Conservation (phyloP, 2,329 filamentous ascomycete genomes). For the Pseudogymnoascus sp. region DNA sequence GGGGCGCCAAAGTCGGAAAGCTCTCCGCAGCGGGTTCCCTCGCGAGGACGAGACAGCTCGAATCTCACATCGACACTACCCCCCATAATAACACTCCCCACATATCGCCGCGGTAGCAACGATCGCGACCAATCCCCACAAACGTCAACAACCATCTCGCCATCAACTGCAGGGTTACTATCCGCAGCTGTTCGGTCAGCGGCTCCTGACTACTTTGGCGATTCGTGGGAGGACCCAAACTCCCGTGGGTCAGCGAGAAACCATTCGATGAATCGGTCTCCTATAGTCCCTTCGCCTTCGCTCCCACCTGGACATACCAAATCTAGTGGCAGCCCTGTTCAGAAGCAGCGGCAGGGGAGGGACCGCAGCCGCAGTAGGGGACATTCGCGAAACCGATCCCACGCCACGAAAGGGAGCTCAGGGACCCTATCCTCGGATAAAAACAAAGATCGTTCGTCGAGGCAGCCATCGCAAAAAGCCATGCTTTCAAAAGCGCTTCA, state of each 20-base stretch:
- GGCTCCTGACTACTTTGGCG: slow-evolving; percentile 26
- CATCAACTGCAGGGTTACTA: slow-evolving; percentile 26
- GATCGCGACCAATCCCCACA: slow-evolving; percentile 21
- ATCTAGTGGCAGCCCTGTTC: slow-evolving; percentile 10
- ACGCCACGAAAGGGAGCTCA: slow-evolving; percentile 36
- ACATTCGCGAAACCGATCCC: slow-evolving; percentile 41
- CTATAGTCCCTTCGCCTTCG: slow-evolving; percentile 16
- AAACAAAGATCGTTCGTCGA: slow-evolving; percentile 25
- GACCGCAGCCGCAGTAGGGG: slow-evolving; percentile 15
- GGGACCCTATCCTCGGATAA: slow-evolving; percentile 34
- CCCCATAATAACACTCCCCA: slow-evolving; percentile 26
- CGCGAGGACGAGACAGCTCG: slow-evolving; percentile 14
- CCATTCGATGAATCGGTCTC: slow-evolving; percentile 10
- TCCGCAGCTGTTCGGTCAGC: slow-evolving; percentile 24
- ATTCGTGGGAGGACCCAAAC: slow-evolving; percentile 19
- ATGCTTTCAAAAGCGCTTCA: slow-evolving; percentile 95
- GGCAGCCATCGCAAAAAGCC: slow-evolving; percentile 71
- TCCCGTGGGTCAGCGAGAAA: slow-evolving; percentile 15
- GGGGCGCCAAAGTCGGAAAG: slow-evolving; percentile 18
- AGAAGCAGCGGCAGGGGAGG: slow-evolving; percentile 12
- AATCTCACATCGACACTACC: slow-evolving; percentile 13
- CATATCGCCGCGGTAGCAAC: slow-evolving; percentile 17
- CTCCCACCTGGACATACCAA: slow-evolving; percentile 10
- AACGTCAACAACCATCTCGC: slow-evolving; percentile 23
- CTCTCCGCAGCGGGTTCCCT: slow-evolving; percentile 16